These are phyloP conservation scores for Epichloe coenophiala DNA, from an alignment of 2,329 filamentous ascomycete species.

Conservation along the genomic window DNA sequence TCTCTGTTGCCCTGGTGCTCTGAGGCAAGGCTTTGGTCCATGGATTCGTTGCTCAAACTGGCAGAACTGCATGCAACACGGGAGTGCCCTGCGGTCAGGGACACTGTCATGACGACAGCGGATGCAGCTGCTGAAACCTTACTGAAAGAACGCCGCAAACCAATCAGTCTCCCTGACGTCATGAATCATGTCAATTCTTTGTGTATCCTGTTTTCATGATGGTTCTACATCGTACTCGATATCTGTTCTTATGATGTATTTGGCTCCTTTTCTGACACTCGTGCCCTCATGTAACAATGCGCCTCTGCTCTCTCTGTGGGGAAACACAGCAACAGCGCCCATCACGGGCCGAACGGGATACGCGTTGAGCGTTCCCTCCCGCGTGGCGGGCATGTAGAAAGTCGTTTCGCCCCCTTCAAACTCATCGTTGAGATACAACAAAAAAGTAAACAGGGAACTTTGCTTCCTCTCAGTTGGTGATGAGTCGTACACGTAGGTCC, in stretches of 20 bases:
- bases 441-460: slow-evolving; percentile 56
- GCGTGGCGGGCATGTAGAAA: slow-evolving; percentile 51
- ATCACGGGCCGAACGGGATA: slow-evolving; percentile 56
- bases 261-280: slow-evolving; percentile 51
- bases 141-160: no score
- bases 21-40: no score
- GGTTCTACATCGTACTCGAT: slow-evolving; percentile 53
- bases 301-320: slow-evolving; percentile 53
- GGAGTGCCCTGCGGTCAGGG: no score
- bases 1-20: no score
- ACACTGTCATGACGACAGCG: no score
- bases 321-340: slow-evolving; percentile 55
- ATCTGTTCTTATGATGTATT: slow-evolving; percentile 59
- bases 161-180: no score
- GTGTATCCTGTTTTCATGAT: background rate
- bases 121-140: no score
- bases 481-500: slow-evolving; percentile 52
- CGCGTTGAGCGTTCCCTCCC: slow-evolving; percentile 54
- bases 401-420: slow-evolving; percentile 61
- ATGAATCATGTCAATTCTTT: background rate
- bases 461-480: slow-evolving; percentile 46
- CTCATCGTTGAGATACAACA: slow-evolving; percentile 58
- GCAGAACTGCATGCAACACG: no score
- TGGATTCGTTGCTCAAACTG: no score
- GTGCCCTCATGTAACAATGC: slow-evolving; percentile 58